Percentiles rank a stretch among this genome's conserved stretches.
Conservation (phyloP, 2,329 filamentous ascomycete genomes). For the Colletotrichum musae region DNA sequence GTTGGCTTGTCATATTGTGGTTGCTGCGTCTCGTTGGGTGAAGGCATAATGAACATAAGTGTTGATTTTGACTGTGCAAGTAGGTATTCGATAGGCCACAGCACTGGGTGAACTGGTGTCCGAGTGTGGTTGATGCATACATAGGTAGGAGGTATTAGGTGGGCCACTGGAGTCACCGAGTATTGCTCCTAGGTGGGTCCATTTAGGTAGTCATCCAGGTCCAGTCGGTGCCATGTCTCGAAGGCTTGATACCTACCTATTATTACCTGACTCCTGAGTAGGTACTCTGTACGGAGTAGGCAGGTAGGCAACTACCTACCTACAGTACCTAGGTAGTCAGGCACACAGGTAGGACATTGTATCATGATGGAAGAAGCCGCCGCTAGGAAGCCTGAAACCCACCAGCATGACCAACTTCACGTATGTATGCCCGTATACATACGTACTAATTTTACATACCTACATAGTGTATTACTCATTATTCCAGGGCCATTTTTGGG, state of each 20-base stretch:
- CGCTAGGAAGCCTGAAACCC: slow-evolving; percentile 9
- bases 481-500: not conserved
- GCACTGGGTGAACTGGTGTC: too few relatives aligned
- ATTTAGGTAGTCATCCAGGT: too few relatives aligned
- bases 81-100: too few relatives aligned
- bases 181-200: not conserved
- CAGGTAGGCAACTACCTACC: not conserved
- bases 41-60: slow-evolving; percentile 13
- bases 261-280: too few relatives aligned
- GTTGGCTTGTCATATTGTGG: slow-evolving; percentile 53
- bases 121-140: too few relatives aligned
- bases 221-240: not conserved
- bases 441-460: not conserved
- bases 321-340: not conserved
- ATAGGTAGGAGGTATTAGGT: too few relatives aligned
- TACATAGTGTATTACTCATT: too few relatives aligned
- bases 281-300: too few relatives aligned
- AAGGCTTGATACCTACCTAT: too few relatives aligned
- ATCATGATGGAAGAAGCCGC: too few relatives aligned
- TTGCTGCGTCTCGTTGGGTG: slow-evolving; percentile 1
- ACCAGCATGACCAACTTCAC: not conserved
- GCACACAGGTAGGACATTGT: not conserved
- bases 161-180: not conserved
- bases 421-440: not conserved
- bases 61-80: too few relatives aligned